Conservation (phyloP, 345 rosid genomes). For the Barbarea vulgaris region DNA sequence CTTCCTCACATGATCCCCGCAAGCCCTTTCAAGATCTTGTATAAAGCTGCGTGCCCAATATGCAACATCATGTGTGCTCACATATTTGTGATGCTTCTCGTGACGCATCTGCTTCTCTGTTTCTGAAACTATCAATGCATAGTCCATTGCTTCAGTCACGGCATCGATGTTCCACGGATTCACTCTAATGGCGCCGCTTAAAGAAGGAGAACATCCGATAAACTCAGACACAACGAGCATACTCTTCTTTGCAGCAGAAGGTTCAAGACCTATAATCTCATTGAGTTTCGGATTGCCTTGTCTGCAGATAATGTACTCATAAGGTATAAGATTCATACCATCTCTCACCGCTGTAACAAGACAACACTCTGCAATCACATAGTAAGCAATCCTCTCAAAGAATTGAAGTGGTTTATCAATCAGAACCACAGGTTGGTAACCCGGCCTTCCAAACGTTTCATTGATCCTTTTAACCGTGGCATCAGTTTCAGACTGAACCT, state of each 20-base stretch:
- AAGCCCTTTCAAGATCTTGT: constrained; percentile 93
- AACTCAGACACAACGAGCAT: constrained; percentile 96
- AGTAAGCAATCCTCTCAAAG: constrained; percentile 89
- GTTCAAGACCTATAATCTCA: constrained; percentile 51
- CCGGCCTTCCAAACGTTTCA: constrained; percentile 69
- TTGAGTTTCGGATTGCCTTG: constrained; percentile 79
- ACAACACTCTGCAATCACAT: constrained; percentile 91
- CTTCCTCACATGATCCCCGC: constrained; percentile 76
- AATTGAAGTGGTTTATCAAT: constrained; percentile 75
- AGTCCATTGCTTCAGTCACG: constrained; percentile 88
- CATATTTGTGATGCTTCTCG: constrained; percentile 88
- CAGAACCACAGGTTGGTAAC: constrained; percentile 74
- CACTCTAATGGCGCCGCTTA: constrained; percentile 90
- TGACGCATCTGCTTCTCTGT: constrained; percentile 88
- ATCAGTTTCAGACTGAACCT: constrained; percentile 74
- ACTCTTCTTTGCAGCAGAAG: constrained; percentile 63
- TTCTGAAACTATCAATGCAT: constrained; percentile 65
- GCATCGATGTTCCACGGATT: constrained; percentile 94
- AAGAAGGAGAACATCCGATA: constrained; percentile 89
- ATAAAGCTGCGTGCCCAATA: constrained; percentile 95
- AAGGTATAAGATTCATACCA: constrained; percentile 97
- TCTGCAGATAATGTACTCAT: constrained; percentile 80
- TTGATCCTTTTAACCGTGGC: constrained; percentile 76
- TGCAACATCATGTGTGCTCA: constrained; percentile 91
- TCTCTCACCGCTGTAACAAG: constrained; percentile 95